Evolutionary conservation across 2,329 filamentous ascomycete genomes (phyloP).

Genomic region (Alternaria hordeiaustralica): DNA sequence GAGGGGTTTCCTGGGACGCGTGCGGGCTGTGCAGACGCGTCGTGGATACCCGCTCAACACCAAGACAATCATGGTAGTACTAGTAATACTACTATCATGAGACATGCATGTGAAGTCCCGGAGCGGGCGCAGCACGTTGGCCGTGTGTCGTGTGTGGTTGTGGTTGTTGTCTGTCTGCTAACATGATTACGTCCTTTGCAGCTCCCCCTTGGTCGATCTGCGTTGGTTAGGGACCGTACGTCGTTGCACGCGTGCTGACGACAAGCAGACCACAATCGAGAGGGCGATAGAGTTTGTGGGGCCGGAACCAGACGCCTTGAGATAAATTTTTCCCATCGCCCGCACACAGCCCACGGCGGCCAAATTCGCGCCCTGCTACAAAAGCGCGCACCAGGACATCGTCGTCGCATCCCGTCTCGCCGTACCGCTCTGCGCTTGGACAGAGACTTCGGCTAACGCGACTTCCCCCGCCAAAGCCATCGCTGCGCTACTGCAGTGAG

Average conservation of each 20-base stretch:
- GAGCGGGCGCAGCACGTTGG: slow-evolving; percentile 21
- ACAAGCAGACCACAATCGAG: slow-evolving; percentile 17
- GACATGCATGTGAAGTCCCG: slow-evolving; percentile 14
- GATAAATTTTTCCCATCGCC: neutral
- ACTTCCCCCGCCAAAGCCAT: slow-evolving; percentile 1
- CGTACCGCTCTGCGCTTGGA: neutral
- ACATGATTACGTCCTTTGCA: slow-evolving; percentile 1
- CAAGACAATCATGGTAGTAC: slow-evolving; percentile 11
- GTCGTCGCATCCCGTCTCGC: neutral
- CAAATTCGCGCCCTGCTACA: neutral
- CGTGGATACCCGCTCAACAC: slow-evolving; percentile 17
- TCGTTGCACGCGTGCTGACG: slow-evolving; percentile 15
- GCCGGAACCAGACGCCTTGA: slow-evolving; percentile 14
- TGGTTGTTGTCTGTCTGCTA: slow-evolving; percentile 9
- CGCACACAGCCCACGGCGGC: neutral
- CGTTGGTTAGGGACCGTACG: neutral
- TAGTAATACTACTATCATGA: slow-evolving; percentile 10
- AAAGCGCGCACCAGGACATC: neutral
- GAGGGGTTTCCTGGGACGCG: slow-evolving; percentile 16
- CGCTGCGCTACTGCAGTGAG: neutral
- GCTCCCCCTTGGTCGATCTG: neutral
- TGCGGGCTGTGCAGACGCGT: slow-evolving; percentile 7
- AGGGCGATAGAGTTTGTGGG: slow-evolving; percentile 2
- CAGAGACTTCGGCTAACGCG: slow-evolving; percentile 3
- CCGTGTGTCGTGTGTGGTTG: slow-evolving; percentile 19